A percentile compares a stretch with the other conserved stretches of the same genome.
Evolutionary conservation across 2,329 filamentous ascomycete species (phyloP).

Genomic region (Pseudogymnoascus sp.): DNA sequence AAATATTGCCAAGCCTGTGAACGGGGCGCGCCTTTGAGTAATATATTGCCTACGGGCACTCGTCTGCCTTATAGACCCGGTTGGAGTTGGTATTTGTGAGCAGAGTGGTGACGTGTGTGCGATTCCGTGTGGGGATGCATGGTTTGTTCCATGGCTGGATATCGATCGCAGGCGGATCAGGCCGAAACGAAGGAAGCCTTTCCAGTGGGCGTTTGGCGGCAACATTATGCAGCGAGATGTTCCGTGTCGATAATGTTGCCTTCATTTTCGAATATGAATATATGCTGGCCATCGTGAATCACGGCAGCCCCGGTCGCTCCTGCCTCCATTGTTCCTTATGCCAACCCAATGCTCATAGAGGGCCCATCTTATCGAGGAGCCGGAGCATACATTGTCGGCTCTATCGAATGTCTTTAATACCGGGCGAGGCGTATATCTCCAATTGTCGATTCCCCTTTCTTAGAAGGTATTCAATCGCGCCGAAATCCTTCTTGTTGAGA

Average conservation of each 20-base stretch:
- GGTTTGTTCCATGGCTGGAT: background rate
- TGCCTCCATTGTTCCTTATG: background rate
- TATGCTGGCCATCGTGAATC: background rate
- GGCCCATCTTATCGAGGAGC: background rate
- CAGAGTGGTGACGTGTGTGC: background rate
- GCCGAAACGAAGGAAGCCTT: background rate
- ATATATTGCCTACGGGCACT: background rate
- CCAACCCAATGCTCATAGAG: background rate
- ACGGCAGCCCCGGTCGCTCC: background rate
- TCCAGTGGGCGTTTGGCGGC: background rate
- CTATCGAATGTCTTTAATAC: conserved; percentile 50
- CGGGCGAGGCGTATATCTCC: conserved; percentile 56
- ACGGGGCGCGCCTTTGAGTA: background rate
- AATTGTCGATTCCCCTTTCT: conserved; percentile 58
- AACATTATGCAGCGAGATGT: background rate
- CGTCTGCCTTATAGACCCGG: background rate
- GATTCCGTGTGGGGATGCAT: background rate
- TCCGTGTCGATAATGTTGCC: background rate
- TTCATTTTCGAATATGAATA: background rate
- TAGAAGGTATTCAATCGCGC: conserved; percentile 59
- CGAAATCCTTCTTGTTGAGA: conserved; percentile 61
- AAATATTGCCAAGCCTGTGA: background rate
- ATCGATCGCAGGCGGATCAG: background rate
- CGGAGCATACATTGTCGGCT: background rate
- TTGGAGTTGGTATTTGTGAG: background rate